Percentiles rank a stretch among this genome's conserved stretches.
Conservation (phyloP, 2,329 filamentous ascomycete species). For the Cordyceps militaris region DNA sequence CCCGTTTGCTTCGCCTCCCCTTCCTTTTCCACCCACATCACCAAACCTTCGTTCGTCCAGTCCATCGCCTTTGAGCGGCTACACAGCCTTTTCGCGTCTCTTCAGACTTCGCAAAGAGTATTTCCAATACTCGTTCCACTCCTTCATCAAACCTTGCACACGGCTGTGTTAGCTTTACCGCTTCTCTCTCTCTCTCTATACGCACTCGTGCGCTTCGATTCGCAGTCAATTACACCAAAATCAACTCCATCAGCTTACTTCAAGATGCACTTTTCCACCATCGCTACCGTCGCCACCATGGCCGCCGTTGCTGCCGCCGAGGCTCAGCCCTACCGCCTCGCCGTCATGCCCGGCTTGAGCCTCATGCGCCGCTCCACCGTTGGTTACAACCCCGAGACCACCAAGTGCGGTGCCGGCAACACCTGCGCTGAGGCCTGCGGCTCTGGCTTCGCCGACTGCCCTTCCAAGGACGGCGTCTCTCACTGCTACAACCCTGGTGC, state of each 20-base stretch:
- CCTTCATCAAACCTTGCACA: slow-evolving; percentile 14
- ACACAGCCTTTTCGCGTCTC: slow-evolving; percentile 13
- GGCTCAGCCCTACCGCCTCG: slow-evolving; percentile 31
- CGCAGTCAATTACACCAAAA: background rate
- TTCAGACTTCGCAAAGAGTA: slow-evolving; percentile 21
- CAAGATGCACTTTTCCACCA: slow-evolving; percentile 31
- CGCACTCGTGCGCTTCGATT: background rate
- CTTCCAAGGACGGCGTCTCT: slow-evolving; percentile 39
- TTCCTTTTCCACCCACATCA: slow-evolving; percentile 1
- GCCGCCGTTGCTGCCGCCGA: slow-evolving; percentile 26
- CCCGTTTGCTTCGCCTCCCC: slow-evolving; percentile 3
- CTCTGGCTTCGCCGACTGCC: slow-evolving; percentile 40
- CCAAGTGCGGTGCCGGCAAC: slow-evolving; percentile 40
- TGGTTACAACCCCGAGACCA: slow-evolving; percentile 44
- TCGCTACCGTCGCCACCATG: slow-evolving; percentile 28
- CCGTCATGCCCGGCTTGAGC: slow-evolving; percentile 33
- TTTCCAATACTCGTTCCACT: slow-evolving; percentile 24
- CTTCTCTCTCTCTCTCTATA: slow-evolving; percentile 2
- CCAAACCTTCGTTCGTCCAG: slow-evolving; percentile 9
- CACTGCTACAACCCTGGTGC: slow-evolving; percentile 52
- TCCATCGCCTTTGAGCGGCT: slow-evolving; percentile 11
- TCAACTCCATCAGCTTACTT: slow-evolving; percentile 1
- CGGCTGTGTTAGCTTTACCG: background rate
- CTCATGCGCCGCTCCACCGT: slow-evolving; percentile 36
- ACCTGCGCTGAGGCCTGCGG: slow-evolving; percentile 52